phyloP scores from a whole-genome alignment of 495 filamentous ascomycete species.

The Penicillium fimorum region DNA sequence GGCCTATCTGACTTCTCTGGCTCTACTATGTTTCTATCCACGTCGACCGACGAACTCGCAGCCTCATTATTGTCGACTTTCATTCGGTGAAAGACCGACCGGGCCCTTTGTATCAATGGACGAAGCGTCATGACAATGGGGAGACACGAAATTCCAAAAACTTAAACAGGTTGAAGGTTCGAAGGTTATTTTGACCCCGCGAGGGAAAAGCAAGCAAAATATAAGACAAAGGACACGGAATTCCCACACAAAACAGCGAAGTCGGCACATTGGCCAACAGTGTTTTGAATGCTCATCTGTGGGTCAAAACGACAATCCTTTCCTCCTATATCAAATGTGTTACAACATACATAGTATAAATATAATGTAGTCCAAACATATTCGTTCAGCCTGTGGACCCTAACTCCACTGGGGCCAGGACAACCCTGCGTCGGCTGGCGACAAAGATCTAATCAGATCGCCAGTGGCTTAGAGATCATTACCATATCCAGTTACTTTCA shows the following conservation, averaged over 20 bases:
- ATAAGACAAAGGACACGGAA: not conserved
- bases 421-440: constrained; percentile 4
- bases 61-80: constrained; percentile 7
- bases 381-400: not conserved
- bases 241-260: constrained; percentile 12
- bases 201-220: not conserved
- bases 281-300: constrained; percentile 2
- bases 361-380: constrained; percentile 3
- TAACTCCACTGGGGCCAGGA: constrained; percentile 6
- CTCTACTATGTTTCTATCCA: not conserved
- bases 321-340: not conserved
- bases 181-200: not conserved
- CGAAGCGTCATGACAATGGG: constrained; percentile 8
- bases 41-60: not conserved
- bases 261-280: constrained; percentile 8
- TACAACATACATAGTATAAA: not conserved
- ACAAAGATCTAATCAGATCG: constrained; percentile 20
- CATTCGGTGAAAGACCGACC: constrained; percentile 12
- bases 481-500: not conserved
- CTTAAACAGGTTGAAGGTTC: not conserved
- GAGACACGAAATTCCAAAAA: not conserved
- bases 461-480: constrained; percentile 6
- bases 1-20: constrained; percentile 4
- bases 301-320: constrained; percentile 9
- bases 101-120: constrained; percentile 12